Conservation (phyloP, 305 asterid genomes). For the Rubia peregrina region DNA sequence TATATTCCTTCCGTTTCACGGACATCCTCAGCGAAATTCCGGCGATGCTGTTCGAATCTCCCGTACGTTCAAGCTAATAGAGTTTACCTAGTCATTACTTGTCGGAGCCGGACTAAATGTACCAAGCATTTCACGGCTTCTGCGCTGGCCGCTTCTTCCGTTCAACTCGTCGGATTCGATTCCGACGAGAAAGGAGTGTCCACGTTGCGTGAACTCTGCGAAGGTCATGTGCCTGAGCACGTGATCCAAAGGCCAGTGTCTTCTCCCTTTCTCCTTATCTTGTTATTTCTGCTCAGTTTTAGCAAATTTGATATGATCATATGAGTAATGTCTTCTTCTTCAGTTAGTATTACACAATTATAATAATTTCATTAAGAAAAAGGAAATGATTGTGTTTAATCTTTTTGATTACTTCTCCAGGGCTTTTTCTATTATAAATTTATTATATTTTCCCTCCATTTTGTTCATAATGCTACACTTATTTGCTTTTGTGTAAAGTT, state of each 20-base stretch:
- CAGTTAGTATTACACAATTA: no score
- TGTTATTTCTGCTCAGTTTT: not conserved
- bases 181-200: constrained; percentile 18
- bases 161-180: constrained; percentile 18
- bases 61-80: constrained; percentile 14
- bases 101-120: constrained; percentile 15
- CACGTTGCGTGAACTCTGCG: constrained; percentile 53
- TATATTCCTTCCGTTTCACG: constrained; percentile 31
- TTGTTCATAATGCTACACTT: not conserved
- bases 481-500: no score
- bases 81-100: constrained; percentile 8
- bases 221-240: constrained; percentile 74
- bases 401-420: no score
- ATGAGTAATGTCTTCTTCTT: not conserved
- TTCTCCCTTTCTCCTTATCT: not conserved
- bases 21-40: constrained; percentile 23
- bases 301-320: not conserved
- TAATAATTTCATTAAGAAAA: not conserved
- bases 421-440: no score
- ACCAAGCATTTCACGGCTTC: constrained; percentile 17
- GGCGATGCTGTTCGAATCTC: constrained; percentile 8
- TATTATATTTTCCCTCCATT: not conserved
- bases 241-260: constrained; percentile 53
- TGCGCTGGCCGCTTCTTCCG: constrained; percentile 33
- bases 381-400: not conserved